Percentiles rank a stretch among this genome's conserved stretches.
Conservation (phyloP, 2,329 filamentous ascomycete species). For the Fusarium fujikuroi region DNA sequence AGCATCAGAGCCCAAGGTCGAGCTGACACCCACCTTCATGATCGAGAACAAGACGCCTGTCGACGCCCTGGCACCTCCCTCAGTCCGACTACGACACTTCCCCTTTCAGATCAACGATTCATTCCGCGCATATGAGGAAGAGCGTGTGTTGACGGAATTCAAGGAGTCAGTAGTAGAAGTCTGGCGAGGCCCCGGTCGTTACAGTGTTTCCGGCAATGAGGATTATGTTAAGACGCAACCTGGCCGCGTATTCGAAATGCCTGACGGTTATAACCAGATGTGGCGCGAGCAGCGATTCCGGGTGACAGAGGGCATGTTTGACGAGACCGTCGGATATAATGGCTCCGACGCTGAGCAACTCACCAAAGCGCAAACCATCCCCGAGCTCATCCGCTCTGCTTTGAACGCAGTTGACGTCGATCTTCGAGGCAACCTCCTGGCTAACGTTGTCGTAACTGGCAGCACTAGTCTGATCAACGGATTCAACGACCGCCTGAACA, state of each 20-base stretch:
- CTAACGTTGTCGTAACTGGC: constrained; percentile 93
- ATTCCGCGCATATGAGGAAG: constrained; percentile 87
- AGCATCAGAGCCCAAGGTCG: constrained; percentile 73
- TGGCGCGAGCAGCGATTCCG: constrained; percentile 90
- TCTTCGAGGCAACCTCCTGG: constrained; percentile 81
- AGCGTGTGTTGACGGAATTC: constrained; percentile 92
- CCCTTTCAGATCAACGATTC: constrained; percentile 69
- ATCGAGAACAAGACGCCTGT: constrained; percentile 89
- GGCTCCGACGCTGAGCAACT: constrained; percentile 57
- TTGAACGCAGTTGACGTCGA: constrained; percentile 89
- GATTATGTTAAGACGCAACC: constrained; percentile 78
- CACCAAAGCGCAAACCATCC: constrained; percentile 81
- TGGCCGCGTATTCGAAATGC: constrained; percentile 94
- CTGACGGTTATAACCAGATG: constrained; percentile 94
- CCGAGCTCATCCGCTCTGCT: constrained; percentile 81
- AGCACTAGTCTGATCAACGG: constrained; percentile 88
- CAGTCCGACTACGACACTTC: constrained; percentile 80
- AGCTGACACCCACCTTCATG: constrained; percentile 85
- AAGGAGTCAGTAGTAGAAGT: constrained; percentile 97
- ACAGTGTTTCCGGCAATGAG: constrained; percentile 74
- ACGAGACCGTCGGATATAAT: constrained; percentile 78
- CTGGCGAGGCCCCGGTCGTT: constrained; percentile 83
- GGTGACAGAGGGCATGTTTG: constrained; percentile 90
- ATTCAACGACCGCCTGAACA: constrained; percentile 89
- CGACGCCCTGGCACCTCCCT: constrained; percentile 82